Percentiles rank a stretch among this genome's conserved stretches.
Conservation (phyloP, 2,329 filamentous ascomycete species). For the Alternaria rosae region DNA sequence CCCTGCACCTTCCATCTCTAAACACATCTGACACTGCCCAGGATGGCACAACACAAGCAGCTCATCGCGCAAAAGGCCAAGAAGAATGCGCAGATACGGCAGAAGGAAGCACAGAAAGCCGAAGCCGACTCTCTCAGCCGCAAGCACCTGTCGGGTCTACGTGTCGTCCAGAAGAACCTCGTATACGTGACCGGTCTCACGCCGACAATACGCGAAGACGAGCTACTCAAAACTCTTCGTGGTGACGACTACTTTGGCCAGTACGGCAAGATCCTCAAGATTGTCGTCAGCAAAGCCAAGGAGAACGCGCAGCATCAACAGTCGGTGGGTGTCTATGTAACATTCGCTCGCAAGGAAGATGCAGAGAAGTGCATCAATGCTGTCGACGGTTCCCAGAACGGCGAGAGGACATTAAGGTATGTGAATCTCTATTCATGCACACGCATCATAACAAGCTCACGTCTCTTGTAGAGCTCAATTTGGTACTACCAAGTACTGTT, state of each 20-base stretch:
- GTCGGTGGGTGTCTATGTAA: constrained; percentile 97
- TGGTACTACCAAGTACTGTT: constrained; percentile 98
- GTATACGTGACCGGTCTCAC: constrained; percentile 97
- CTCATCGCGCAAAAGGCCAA: constrained; percentile 84
- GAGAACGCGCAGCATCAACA: constrained; percentile 74
- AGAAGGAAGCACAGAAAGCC: constrained; percentile 95
- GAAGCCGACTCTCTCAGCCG: constrained; percentile 95
- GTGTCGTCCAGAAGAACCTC: constrained; percentile 97
- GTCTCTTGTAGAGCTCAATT: constrained; percentile 65
- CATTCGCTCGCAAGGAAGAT: constrained; percentile 90
- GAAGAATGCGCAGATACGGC: constrained; percentile 86
- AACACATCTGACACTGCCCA: constrained; percentile 48
- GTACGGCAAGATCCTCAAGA: constrained; percentile 98
- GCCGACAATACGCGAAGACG: constrained; percentile 90
- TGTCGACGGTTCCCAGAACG: constrained; percentile 91
- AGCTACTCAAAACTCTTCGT: constrained; percentile 86
- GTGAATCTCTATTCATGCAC: constrained; percentile 31
- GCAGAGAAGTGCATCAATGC: constrained; percentile 88
- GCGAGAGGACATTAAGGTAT: constrained; percentile 81
- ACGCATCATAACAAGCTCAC: constrained; percentile 26
- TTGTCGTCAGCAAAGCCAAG: constrained; percentile 96
- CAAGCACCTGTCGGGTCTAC: constrained; percentile 93
- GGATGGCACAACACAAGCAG: constrained; percentile 76
- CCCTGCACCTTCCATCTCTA: constrained; percentile 18
- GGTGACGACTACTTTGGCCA: constrained; percentile 96